Evolutionary conservation across 2,329 filamentous ascomycete genomes (phyloP).

Genomic region (Westerdykella aurantiaca): DNA sequence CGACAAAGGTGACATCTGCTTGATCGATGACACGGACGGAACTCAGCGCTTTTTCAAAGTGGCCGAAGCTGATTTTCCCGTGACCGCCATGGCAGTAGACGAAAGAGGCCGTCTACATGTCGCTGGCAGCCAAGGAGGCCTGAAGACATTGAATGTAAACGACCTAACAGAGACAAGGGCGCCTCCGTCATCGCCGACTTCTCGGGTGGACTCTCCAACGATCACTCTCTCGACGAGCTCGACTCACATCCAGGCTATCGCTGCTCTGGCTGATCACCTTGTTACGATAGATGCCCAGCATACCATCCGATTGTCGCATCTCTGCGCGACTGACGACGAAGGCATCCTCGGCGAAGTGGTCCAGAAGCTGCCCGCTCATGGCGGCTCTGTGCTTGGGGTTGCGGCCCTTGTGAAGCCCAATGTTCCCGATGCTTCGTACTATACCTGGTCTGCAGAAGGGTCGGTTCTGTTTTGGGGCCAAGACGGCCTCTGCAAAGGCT

Average conservation of each 20-base stretch:
- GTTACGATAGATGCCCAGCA: slow-evolving; percentile 64
- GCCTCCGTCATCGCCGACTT: slow-evolving; percentile 32
- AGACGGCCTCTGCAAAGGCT: slow-evolving; percentile 62
- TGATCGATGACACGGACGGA: slow-evolving; percentile 71
- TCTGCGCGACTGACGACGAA: slow-evolving; percentile 40
- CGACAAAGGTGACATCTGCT: slow-evolving; percentile 82
- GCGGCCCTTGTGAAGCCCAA: slow-evolving; percentile 58
- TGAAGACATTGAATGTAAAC: slow-evolving; percentile 41
- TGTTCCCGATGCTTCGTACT: slow-evolving; percentile 62
- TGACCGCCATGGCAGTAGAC: slow-evolving; percentile 61
- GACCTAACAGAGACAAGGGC: slow-evolving; percentile 29
- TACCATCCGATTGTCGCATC: slow-evolving; percentile 58
- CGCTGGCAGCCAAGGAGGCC: slow-evolving; percentile 60
- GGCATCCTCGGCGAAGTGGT: slow-evolving; percentile 26
- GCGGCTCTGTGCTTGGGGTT: slow-evolving; percentile 63
- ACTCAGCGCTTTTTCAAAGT: slow-evolving; percentile 65
- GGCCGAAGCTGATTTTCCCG: slow-evolving; percentile 59
- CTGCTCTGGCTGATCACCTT: slow-evolving; percentile 33
- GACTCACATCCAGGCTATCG: slow-evolving; percentile 35
- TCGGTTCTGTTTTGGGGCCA: slow-evolving; percentile 76
- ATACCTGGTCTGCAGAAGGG: slow-evolving; percentile 83
- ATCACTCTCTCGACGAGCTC: slow-evolving; percentile 21
- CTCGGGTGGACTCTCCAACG: slow-evolving; percentile 28
- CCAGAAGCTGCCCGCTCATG: slow-evolving; percentile 51
- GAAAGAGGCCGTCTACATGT: slow-evolving; percentile 56